Conservation (phyloP, 1,284 basidiomycete genomes). For the Abortiporus biennis region DNA sequence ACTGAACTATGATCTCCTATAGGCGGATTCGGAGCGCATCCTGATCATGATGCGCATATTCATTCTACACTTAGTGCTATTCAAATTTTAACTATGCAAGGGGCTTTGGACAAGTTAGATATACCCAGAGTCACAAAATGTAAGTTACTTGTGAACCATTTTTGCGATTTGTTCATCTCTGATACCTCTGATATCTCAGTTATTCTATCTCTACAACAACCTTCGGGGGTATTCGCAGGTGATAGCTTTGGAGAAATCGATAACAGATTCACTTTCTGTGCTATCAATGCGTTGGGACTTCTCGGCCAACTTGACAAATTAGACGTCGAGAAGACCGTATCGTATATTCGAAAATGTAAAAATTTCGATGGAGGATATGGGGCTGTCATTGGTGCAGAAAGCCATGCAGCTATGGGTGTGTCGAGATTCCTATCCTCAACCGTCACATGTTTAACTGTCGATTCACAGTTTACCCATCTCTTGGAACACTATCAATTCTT, state of each 20-base stretch:
- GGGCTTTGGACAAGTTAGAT: conserved; percentile 73
- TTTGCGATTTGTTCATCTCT: conserved; percentile 1
- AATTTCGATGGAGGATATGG: conserved; percentile 99
- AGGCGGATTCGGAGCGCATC: conserved; percentile 92
- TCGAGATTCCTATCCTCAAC: conserved; percentile 3
- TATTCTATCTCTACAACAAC: conserved; percentile 77
- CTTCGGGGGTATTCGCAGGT: conserved; percentile 86
- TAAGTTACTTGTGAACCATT: conserved; percentile 31
- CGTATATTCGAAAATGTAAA: conserved; percentile 71
- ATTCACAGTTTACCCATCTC: conserved; percentile 80
- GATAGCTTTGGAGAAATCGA: conserved; percentile 90
- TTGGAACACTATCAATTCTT: conserved; percentile 84
- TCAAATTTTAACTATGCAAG: conserved; percentile 86
- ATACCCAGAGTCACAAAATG: conserved; percentile 70
- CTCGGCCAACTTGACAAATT: conserved; percentile 66
- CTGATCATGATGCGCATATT: conserved; percentile 90
- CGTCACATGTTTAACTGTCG: background rate
- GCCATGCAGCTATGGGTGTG: conserved; percentile 86
- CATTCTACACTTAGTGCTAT: conserved; percentile 86
- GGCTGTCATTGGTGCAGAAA: conserved; percentile 78
- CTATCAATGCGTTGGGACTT: conserved; percentile 77
- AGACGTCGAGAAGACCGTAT: conserved; percentile 61
- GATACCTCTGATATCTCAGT: conserved; percentile 37
- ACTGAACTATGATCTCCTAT: conserved; percentile 6
- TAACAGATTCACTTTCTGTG: conserved; percentile 89